Percentiles rank a stretch among this genome's conserved stretches.
Conservation (phyloP, 139 green algal genomes). For the Chara braunii region DNA sequence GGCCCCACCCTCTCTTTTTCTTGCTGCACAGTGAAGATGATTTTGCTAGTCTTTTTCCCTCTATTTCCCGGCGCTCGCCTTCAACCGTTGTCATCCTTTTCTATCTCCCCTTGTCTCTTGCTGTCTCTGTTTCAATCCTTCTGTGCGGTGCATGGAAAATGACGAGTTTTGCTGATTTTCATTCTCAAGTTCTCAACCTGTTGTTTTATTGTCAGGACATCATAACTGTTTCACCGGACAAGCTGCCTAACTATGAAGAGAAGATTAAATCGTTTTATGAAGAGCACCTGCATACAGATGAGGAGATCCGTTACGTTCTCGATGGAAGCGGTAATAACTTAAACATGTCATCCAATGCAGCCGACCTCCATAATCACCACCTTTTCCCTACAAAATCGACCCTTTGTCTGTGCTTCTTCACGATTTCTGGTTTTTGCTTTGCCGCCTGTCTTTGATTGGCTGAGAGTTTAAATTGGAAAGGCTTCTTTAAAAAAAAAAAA, state of each 20-base stretch:
- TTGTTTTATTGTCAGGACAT: conserved; percentile 45
- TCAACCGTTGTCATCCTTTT: too few species aligned
- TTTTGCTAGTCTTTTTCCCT: too few species aligned
- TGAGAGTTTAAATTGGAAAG: neutral
- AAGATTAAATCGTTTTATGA: conserved; percentile 93
- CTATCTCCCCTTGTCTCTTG: neutral
- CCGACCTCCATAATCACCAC: too few species aligned
- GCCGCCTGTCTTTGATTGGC: neutral
- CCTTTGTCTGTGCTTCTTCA: neutral
- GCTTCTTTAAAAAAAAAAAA: too few species aligned
- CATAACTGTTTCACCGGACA: conserved; percentile 61
- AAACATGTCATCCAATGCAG: conserved; percentile 42
- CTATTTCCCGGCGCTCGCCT: too few species aligned
- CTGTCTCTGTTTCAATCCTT: neutral
- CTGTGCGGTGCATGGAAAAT: neutral
- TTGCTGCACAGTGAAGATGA: too few species aligned
- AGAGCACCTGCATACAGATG: conserved; percentile 90
- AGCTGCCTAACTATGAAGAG: conserved; percentile 73
- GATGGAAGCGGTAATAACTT: conserved; percentile 56
- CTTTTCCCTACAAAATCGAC: conserved; percentile 5
- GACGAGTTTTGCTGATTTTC: neutral
- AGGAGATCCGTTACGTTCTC: conserved; percentile 85
- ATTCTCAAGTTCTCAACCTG: neutral
- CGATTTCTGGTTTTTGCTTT: neutral
- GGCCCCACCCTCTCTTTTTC: too few species aligned